Evolutionary conservation across 345 rosid species (phyloP), one percentile per base, ranked within the genome.

Genomic region (Streptanthus diversifolius): DNA sequence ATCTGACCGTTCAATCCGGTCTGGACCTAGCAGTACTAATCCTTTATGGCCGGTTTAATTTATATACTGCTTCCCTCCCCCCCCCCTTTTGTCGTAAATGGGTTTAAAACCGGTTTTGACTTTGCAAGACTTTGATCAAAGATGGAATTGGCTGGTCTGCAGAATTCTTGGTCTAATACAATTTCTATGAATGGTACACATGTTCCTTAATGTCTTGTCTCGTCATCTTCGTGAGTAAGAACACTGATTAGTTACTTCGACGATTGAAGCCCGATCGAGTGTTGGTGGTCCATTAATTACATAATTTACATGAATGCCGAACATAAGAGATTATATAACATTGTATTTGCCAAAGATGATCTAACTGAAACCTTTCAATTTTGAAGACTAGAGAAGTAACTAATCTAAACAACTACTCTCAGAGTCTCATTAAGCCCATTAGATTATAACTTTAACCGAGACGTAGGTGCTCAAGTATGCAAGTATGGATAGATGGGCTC

Each of bases 401-500:
- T n/a, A n/a, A n/a, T n/a, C n/a, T n/a, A n/a, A n/a, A n/a, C n/a
- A n/a, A n/a, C n/a, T n/a, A n/a, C n/a, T n/a, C n/a, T n/a, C n/a
- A n/a, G n/a, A n/a, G n/a, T n/a, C n/a, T 14, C 7, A 14, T 15
- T 41, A n/a, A 41, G 2, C 8, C 8, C 17, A 41, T 41, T 41
- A 41, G 8, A 14, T 41, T 41, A 5, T 8, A 41, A 8, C 8
- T 39, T 12, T 2, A 11, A 40, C 13, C n/a, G 6, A 47, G n/a
- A n/a, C n/a, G n/a, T n/a, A n/a, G n/a, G n/a, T n/a, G n/a, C n/a
- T n/a, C n/a, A n/a, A n/a, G n/a, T n/a, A 51, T n/a, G 12, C 3
- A 55, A n/a, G 24, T 14, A 32, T 55, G 6, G 14, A 55, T 18
- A 58, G 15, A 64, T 71, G 77, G 70, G 57, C 57, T 73, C 3